phyloP scores from a whole-genome alignment of 257 asterid genomes.

The Solanum dulcamara region DNA sequence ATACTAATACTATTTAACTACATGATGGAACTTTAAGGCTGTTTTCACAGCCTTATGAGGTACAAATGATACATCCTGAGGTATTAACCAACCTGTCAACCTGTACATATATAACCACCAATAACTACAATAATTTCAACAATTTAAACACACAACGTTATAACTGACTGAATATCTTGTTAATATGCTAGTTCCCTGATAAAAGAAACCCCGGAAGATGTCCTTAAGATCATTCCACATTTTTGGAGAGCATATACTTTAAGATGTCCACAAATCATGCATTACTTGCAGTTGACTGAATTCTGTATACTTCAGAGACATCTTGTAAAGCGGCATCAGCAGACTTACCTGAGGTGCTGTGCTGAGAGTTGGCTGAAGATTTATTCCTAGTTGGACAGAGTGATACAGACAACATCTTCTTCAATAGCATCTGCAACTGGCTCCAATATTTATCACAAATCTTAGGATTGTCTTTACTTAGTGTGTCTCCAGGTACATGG shows the following conservation, averaged over 20 bases:
- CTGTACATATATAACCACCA: background rate
- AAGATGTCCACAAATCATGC: conserved; percentile 56
- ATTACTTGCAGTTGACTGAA: conserved; percentile 60
- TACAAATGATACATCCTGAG: background rate
- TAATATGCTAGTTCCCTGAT: background rate
- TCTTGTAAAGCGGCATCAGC: conserved; percentile 67
- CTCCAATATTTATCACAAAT: conserved; percentile 64
- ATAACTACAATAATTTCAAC: background rate
- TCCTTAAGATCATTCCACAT: background rate
- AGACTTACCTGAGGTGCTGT: conserved; percentile 27
- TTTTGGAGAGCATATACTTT: background rate
- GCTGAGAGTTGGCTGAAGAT: conserved; percentile 30
- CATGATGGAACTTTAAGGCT: background rate
- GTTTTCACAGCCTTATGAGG: background rate
- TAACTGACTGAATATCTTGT: background rate
- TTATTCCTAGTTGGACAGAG: conserved; percentile 40
- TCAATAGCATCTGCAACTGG: conserved; percentile 62
- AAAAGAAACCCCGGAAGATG: background rate
- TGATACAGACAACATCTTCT: conserved; percentile 52
- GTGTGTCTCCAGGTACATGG: conserved; percentile 31
- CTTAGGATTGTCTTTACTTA: conserved; percentile 28
- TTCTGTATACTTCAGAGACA: conserved; percentile 57
- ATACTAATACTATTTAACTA: background rate
- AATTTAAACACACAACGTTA: background rate
- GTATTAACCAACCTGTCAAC: background rate